phyloP scores from a whole-genome alignment of 2,329 filamentous ascomycete species.

The Metarhizium brunneum region DNA sequence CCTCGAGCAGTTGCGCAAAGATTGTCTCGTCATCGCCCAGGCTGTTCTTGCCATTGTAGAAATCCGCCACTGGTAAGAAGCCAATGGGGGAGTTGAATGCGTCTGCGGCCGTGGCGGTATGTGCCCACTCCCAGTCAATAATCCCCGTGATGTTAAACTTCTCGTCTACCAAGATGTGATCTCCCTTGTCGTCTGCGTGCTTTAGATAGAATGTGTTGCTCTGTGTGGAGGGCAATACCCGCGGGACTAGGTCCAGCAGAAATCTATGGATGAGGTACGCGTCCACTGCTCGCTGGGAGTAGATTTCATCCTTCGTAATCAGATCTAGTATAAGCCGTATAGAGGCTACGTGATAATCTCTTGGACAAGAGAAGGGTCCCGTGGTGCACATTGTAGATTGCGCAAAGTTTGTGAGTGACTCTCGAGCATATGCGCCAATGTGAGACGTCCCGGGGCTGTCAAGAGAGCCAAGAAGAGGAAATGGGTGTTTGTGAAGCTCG shows the following conservation, averaged over 20 bases:
- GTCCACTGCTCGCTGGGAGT: slow-evolving; percentile 21
- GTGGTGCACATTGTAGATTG: slow-evolving; percentile 17
- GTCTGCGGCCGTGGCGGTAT: slow-evolving; percentile 22
- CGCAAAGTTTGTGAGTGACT: slow-evolving; percentile 25
- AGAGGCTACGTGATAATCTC: slow-evolving; percentile 25
- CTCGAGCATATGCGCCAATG: slow-evolving; percentile 27
- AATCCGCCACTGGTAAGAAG: slow-evolving; percentile 29
- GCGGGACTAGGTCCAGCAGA: slow-evolving; percentile 28
- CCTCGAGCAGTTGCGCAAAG: slow-evolving; percentile 22
- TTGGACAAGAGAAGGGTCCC: slow-evolving; percentile 24
- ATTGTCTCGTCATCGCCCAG: slow-evolving; percentile 27
- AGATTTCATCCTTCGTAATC: slow-evolving; percentile 27
- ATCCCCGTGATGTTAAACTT: slow-evolving; percentile 37
- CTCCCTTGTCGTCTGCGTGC: slow-evolving; percentile 31
- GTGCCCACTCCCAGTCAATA: slow-evolving; percentile 34
- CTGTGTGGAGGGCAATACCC: slow-evolving; percentile 12
- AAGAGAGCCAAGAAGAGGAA: slow-evolving; percentile 27
- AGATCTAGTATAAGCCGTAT: slow-evolving; percentile 27
- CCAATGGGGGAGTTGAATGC: slow-evolving; percentile 34
- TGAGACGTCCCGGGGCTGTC: slow-evolving; percentile 14
- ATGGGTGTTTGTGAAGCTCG: slow-evolving; percentile 27
- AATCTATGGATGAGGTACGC: slow-evolving; percentile 32
- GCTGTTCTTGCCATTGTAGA: slow-evolving; percentile 26
- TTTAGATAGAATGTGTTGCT: slow-evolving; percentile 32
- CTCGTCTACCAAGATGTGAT: slow-evolving; percentile 37